These are phyloP conservation scores for Aspergillus hortae DNA, from an alignment of 2,329 filamentous ascomycete species.

Conservation along the genomic window DNA sequence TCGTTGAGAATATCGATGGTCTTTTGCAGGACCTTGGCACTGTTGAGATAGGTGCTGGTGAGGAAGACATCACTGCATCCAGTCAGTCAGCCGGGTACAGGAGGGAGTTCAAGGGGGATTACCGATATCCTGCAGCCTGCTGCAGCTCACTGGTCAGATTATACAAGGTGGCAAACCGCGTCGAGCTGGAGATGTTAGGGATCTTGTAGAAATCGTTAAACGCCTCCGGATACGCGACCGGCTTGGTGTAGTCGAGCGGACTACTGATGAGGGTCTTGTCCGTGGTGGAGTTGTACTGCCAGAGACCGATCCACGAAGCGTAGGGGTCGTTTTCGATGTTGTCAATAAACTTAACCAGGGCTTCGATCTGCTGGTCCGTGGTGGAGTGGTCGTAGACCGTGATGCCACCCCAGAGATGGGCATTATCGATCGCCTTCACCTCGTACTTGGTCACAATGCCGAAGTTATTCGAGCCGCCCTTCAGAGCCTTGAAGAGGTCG, in stretches of 20 bases:
- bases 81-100: background rate
- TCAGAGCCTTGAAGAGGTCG: slow-evolving; percentile 6
- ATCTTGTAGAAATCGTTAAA: slow-evolving; percentile 11
- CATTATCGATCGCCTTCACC: background rate
- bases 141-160: slow-evolving; percentile 17
- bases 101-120: background rate
- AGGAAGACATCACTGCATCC: slow-evolving; percentile 13
- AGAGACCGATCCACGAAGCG: slow-evolving; percentile 36
- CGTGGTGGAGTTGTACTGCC: slow-evolving; percentile 27
- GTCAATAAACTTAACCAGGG: slow-evolving; percentile 13
- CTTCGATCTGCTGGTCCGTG: slow-evolving; percentile 9
- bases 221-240: slow-evolving; percentile 9
- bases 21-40: slow-evolving; percentile 14
- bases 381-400: background rate
- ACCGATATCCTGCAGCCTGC: slow-evolving; percentile 17
- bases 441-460: slow-evolving; percentile 7
- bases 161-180: slow-evolving; percentile 13
- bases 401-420: slow-evolving; percentile 1
- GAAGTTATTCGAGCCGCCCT: slow-evolving; percentile 9
- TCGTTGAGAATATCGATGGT: slow-evolving; percentile 15
- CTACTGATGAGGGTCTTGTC: slow-evolving; percentile 7
- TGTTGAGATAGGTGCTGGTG: slow-evolving; percentile 21
- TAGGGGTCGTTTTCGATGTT: slow-evolving; percentile 13
- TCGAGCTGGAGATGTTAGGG: slow-evolving; percentile 13
- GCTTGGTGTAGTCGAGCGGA: slow-evolving; percentile 11